Conservation (phyloP, 495 filamentous ascomycete genomes). For the Annulohypoxylon stygium region DNA sequence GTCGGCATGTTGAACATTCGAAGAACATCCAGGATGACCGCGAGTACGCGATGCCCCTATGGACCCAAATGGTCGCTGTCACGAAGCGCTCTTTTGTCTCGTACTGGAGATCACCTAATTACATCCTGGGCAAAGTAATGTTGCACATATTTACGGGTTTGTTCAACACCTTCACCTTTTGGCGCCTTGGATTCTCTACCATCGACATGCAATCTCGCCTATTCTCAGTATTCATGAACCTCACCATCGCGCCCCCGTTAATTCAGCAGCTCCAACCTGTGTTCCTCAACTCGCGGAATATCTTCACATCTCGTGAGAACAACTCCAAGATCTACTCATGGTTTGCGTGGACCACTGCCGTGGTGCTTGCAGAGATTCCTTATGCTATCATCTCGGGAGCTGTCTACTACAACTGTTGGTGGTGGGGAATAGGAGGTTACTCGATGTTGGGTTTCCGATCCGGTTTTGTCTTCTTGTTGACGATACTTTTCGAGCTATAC, state of each 20-base stretch:
- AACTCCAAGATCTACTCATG: slow-evolving; percentile 82
- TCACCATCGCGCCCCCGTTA: slow-evolving; percentile 61
- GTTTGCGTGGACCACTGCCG: slow-evolving; percentile 66
- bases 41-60: slow-evolving; percentile 45
- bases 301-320: slow-evolving; percentile 79
- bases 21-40: slow-evolving; percentile 51
- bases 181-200: slow-evolving; percentile 69
- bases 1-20: slow-evolving; percentile 40
- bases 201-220: slow-evolving; percentile 81
- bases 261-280: slow-evolving; percentile 75
- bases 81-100: slow-evolving; percentile 73
- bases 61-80: slow-evolving; percentile 61
- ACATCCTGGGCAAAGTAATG: slow-evolving; percentile 73
- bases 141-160: slow-evolving; percentile 59
- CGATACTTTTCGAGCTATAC: slow-evolving; percentile 78
- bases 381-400: slow-evolving; percentile 66
- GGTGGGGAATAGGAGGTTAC: slow-evolving; percentile 66
- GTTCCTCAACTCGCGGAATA: slow-evolving; percentile 73
- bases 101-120: slow-evolving; percentile 78
- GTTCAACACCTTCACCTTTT: slow-evolving; percentile 86
- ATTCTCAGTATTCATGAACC: slow-evolving; percentile 79
- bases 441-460: slow-evolving; percentile 62
- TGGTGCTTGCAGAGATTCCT: slow-evolving; percentile 71
- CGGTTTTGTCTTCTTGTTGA: slow-evolving; percentile 63
- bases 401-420: slow-evolving; percentile 72